Conservation (phyloP, 257 asterid genomes). For the Orobanche coerulescens region DNA sequence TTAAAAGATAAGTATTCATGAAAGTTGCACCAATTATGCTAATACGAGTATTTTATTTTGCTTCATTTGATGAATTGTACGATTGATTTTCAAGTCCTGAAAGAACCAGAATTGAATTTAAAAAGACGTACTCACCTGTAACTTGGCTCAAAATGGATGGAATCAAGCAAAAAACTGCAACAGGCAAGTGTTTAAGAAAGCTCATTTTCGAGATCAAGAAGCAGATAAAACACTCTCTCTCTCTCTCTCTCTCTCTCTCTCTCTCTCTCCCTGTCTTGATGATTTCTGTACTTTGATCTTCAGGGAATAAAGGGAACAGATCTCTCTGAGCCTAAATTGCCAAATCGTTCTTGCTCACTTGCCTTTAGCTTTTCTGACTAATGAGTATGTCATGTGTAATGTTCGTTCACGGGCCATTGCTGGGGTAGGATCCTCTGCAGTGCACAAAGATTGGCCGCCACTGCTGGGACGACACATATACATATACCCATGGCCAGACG, state of each 20-base stretch:
- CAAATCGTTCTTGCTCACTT: constrained; percentile 18
- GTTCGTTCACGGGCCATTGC: constrained; percentile 35
- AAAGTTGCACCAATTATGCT: no score
- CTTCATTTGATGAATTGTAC: neutral
- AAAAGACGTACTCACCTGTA: constrained; percentile 51
- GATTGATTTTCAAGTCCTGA: neutral
- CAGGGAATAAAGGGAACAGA: constrained; percentile 20
- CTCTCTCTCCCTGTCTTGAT: no score
- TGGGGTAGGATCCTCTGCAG: no score
- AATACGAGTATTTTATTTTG: no score
- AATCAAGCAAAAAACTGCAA: constrained; percentile 35
- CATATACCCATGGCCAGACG: no score
- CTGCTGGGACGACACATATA: no score
- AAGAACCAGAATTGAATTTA: constrained; percentile 4
- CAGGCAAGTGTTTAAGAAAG: constrained; percentile 23
- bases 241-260: no score
- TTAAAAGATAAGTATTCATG: no score
- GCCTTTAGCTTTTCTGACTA: constrained; percentile 34
- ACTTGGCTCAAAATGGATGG: constrained; percentile 55
- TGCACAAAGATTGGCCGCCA: no score
- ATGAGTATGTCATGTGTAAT: constrained; percentile 19
- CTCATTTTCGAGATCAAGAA: constrained; percentile 46
- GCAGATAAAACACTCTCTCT: no score
- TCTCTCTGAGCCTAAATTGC: constrained; percentile 10
- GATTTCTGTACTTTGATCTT: constrained; percentile 5